Evolutionary conservation across 78 protist genomes (phyloP).

Genomic region (Neovahlkampfia damariscottae): DNA sequence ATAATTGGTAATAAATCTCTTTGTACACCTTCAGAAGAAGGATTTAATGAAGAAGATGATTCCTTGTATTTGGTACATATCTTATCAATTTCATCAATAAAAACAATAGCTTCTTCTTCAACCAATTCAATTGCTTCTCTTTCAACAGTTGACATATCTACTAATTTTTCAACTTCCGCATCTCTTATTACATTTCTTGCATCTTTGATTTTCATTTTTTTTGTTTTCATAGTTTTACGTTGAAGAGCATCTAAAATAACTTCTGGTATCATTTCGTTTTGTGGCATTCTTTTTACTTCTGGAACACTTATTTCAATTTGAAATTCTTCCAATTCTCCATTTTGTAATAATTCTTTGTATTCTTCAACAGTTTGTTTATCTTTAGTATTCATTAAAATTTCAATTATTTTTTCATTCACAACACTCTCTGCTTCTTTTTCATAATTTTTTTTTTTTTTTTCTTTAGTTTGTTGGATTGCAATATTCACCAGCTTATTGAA

Average conservation of each 20-base stretch:
- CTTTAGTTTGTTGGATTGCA: constrained; percentile 16
- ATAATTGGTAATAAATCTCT: constrained; percentile 81
- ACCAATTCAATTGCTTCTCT: constrained; percentile 55
- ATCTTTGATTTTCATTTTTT: constrained; percentile 20
- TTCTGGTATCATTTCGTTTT: background rate
- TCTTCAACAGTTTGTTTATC: background rate
- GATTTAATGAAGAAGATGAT: constrained; percentile 40
- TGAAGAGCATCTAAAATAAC: background rate
- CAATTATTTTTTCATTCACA: constrained; percentile 31
- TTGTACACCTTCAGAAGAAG: constrained; percentile 84
- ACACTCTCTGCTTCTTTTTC: background rate
- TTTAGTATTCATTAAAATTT: constrained; percentile 10
- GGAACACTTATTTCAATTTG: constrained; percentile 27
- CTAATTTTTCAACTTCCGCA: constrained; percentile 25
- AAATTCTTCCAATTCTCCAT: constrained; percentile 42
- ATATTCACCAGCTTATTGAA: constrained; percentile 36
- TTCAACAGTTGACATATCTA: constrained; percentile 38
- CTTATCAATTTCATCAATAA: constrained; percentile 90
- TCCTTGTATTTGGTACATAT: constrained; percentile 26
- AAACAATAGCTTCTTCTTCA: constrained; percentile 83
- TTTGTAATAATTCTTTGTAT: constrained; percentile 22
- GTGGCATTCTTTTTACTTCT: constrained; percentile 16
- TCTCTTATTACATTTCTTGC: background rate
- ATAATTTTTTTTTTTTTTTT: background rate
- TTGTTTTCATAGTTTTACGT: background rate